These are phyloP conservation scores for Lecanicillium sp. DNA, from an alignment of 2,329 filamentous ascomycete genomes.

Conservation along the genomic window DNA sequence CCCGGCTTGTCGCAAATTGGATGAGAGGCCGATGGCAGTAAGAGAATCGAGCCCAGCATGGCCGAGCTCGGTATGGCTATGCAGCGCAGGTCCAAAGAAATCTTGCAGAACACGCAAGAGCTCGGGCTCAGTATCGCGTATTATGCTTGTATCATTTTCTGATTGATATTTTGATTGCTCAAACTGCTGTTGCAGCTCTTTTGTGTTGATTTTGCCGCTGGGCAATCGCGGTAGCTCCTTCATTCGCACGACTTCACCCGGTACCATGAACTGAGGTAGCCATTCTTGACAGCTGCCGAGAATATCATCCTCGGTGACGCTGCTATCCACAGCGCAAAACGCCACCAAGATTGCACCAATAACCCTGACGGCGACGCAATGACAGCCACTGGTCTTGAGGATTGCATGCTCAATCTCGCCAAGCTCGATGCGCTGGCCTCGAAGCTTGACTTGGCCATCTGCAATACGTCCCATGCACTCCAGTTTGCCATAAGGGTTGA, in stretches of 20 bases:
- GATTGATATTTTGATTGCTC: conserved; percentile 15
- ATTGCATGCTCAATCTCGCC: conserved; percentile 71
- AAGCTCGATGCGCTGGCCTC: conserved; percentile 76
- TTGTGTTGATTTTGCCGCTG: conserved; percentile 78
- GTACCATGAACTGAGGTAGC: conserved; percentile 81
- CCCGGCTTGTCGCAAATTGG: conserved; percentile 52
- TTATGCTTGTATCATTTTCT: background rate
- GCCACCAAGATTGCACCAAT: conserved; percentile 63
- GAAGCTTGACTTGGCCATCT: conserved; percentile 77
- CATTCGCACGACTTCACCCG: conserved; percentile 62
- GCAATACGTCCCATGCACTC: conserved; percentile 78
- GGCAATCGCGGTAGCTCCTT: conserved; percentile 64
- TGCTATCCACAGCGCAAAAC: conserved; percentile 57
- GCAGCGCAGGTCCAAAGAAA: conserved; percentile 24
- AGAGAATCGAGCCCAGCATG: conserved; percentile 47
- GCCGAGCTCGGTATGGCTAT: background rate
- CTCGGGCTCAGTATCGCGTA: background rate
- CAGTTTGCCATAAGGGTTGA: conserved; percentile 62
- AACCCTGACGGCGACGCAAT: conserved; percentile 61
- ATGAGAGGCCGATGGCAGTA: conserved; percentile 47
- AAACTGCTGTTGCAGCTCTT: conserved; percentile 51
- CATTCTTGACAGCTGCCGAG: conserved; percentile 59
- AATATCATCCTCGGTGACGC: conserved; percentile 36
- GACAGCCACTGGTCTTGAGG: conserved; percentile 54
- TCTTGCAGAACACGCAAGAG: conserved; percentile 28